Conservation (phyloP, 352 stramenopile genomes). For the Phytophthora podocarpi region DNA sequence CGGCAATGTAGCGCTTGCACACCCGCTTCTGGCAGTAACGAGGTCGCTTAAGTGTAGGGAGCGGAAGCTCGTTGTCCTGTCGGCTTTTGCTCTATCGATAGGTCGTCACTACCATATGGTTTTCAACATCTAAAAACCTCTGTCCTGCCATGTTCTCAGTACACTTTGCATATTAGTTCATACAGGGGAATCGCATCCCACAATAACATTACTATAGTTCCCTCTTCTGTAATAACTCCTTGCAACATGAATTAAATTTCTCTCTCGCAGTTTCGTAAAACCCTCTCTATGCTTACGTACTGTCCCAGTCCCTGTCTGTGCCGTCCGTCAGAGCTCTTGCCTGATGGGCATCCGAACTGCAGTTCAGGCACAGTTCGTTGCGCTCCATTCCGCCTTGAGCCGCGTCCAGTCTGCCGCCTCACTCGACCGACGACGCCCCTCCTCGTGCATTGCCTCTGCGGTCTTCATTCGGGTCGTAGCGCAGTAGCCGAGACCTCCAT, state of each 20-base stretch:
- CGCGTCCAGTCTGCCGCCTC: constrained; percentile 8
- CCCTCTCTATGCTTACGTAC: background rate
- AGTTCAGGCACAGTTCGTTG: constrained; percentile 20
- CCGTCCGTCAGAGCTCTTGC: constrained; percentile 9
- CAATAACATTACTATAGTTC: background rate
- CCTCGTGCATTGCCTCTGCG: background rate
- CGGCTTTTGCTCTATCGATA: constrained; percentile 2
- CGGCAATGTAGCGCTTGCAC: background rate
- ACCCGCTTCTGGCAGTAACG: constrained; percentile 7
- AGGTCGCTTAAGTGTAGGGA: background rate
- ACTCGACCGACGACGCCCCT: constrained; percentile 7
- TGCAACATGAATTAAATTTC: background rate
- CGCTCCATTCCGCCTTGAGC: constrained; percentile 25
- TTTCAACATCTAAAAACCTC: constrained; percentile 9
- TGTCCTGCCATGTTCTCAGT: background rate
- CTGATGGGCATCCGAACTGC: constrained; percentile 20
- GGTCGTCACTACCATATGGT: constrained; percentile 14
- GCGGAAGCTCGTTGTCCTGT: constrained; percentile 19
- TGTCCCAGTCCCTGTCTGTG: constrained; percentile 9
- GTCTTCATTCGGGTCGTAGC: constrained; percentile 30
- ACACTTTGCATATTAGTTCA: background rate
- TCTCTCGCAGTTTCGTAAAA: background rate
- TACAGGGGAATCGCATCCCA: background rate
- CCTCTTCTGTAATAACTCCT: background rate
- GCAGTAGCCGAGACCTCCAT: constrained; percentile 6